A percentile compares a stretch with the other conserved stretches of the same genome.
Conservation (phyloP, 176 grass and related monocot species). For the Oryza glumipatula region DNA sequence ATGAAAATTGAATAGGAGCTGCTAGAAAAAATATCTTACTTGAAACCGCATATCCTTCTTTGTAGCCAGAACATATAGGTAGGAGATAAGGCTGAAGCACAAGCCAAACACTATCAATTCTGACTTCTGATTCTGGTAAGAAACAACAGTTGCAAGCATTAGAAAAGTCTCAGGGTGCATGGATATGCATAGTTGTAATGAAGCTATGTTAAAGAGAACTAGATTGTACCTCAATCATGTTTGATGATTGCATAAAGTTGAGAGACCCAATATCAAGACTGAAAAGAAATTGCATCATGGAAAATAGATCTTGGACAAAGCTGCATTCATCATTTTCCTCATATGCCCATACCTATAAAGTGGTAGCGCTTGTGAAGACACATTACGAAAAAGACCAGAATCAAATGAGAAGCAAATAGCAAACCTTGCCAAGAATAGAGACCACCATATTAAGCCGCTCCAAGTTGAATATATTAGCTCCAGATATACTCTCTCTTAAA, state of each 20-base stretch:
- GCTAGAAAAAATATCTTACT: constrained; percentile 53
- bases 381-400: constrained; percentile 31
- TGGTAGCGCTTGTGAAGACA: constrained; percentile 16
- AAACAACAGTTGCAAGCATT: constrained; percentile 42
- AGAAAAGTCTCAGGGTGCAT: constrained; percentile 38
- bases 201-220: constrained; percentile 22
- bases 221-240: constrained; percentile 71
- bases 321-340: constrained; percentile 92
- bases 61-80: constrained; percentile 79
- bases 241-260: constrained; percentile 65
- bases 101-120: constrained; percentile 67
- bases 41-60: constrained; percentile 75
- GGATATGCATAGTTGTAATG: background rate
- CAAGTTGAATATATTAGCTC: constrained; percentile 66
- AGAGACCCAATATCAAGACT: constrained; percentile 58
- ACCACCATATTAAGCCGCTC: constrained; percentile 79
- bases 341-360: constrained; percentile 84
- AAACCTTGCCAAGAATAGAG: constrained; percentile 92
- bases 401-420: constrained; percentile 41
- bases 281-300: constrained; percentile 74
- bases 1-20: constrained; percentile 20
- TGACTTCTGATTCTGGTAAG: constrained; percentile 74
- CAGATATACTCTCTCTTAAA: constrained; percentile 73
- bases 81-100: constrained; percentile 82
- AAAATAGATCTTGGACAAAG: constrained; percentile 82